Base-by-base conservation (phyloP, 208 protist genomes). In the Leishmania lainsoni region DNA sequence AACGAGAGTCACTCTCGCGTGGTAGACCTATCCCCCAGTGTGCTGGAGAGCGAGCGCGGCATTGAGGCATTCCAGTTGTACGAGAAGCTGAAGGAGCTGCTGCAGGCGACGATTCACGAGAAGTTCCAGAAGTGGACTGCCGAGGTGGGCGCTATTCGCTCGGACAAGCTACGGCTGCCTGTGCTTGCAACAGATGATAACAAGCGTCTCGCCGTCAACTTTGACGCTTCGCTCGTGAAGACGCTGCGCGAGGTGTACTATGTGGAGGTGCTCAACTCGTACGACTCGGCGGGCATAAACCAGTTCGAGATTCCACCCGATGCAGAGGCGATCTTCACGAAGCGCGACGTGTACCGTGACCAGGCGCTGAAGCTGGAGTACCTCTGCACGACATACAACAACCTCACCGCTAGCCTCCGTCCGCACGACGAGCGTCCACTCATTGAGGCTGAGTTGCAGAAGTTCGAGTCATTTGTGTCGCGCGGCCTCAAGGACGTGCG, bases 241-340 rank as follows among this genome's bases (percentile, higher is more conserved):
- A 96, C 98, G 69, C 90, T 99, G 65, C 93, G 96, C 72, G 99
- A 99, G 87, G 96, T 99, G 54, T 98, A 98, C 85, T 99, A 99
- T 87, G 78, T 99, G 32, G 93, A 98, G 81, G 89, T 97, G 29
- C 93, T 99, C 75, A 98, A 98, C 85, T 96, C 96, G 26, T 96
- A 93, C 89, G 90, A 96, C 48, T 39, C 78, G 32, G 73, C 80
- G 26, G 85, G 81, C 0, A 86, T 92, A 9, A 86, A 87, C 77
- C 81, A 87, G 51, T 97, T 98, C 49, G 91, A 93, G 63, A 89
- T 98, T 56, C 97, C 97, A 12, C 76, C 79, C 9, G 93, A 98
- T 58, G 95, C 97, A 51, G 83, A 93, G 74, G 85, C 89, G 45
- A 91, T 99, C 42, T 99, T 98, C 84, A 86, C 90, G 65, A 97